Evolutionary conservation across 2,329 filamentous ascomycete genomes (phyloP).

Genomic region (Trichoderma endophyticum): DNA sequence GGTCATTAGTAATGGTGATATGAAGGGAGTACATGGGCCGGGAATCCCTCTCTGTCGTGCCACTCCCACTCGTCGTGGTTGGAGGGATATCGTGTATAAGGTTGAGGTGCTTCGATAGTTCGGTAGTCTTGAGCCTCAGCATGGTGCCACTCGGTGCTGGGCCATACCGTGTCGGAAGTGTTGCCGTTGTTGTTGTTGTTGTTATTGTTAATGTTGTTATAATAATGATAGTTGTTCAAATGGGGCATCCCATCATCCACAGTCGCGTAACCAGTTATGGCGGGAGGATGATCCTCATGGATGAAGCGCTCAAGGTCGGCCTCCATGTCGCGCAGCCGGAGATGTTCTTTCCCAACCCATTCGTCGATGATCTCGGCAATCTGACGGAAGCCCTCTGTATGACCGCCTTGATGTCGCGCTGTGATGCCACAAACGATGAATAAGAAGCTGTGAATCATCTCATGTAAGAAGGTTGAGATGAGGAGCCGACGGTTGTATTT

Average conservation of each 20-base stretch:
- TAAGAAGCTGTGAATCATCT: conserved; percentile 65
- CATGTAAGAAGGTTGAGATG: conserved; percentile 63
- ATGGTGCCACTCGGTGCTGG: conserved; percentile 4
- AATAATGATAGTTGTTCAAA: neutral
- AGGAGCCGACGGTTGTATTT: conserved; percentile 59
- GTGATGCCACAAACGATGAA: conserved; percentile 61
- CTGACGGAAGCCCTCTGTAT: conserved; percentile 56
- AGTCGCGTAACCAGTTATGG: neutral
- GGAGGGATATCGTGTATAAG: conserved; percentile 5
- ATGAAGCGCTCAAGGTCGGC: conserved; percentile 57
- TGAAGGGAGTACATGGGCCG: conserved; percentile 18
- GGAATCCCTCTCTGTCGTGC: conserved; percentile 35
- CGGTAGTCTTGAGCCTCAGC: conserved; percentile 5
- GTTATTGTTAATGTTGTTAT: neutral
- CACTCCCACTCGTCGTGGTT: conserved; percentile 32
- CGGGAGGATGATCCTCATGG: conserved; percentile 21
- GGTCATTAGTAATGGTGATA: neutral
- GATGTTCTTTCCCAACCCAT: conserved; percentile 55
- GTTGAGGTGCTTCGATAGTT: conserved; percentile 12
- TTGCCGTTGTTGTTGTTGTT: neutral
- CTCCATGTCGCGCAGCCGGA: conserved; percentile 58
- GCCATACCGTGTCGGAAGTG: conserved; percentile 6
- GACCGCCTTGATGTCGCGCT: conserved; percentile 54
- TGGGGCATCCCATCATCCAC: neutral
- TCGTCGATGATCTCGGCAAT: conserved; percentile 60